Evolutionary conservation across 169 alveolate genomes (phyloP).

Genomic region (Plasmodium fragile): DNA sequence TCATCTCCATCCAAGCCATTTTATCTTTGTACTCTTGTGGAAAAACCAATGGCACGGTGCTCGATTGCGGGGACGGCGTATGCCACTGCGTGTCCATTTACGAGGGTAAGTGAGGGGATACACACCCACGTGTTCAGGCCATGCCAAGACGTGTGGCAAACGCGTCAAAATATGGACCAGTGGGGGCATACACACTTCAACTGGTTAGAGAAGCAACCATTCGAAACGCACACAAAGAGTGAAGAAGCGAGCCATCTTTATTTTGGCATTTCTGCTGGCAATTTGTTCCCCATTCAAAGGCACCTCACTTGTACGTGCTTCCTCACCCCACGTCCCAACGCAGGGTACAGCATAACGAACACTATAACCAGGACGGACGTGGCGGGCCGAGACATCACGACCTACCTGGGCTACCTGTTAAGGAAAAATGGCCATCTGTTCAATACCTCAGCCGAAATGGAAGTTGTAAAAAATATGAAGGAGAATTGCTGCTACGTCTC

Average conservation of each 20-base stretch:
- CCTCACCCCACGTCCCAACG: background rate
- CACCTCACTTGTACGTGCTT: background rate
- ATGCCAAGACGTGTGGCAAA: conserved; percentile 47
- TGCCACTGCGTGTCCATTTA: conserved; percentile 88
- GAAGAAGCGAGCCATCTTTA: background rate
- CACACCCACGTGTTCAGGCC: conserved; percentile 11
- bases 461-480: conserved; percentile 82
- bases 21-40: conserved; percentile 87
- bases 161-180: conserved; percentile 10
- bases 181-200: background rate
- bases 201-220: background rate
- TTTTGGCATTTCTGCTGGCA: background rate
- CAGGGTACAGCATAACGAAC: conserved; percentile 64
- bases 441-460: conserved; percentile 81
- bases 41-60: conserved; percentile 88
- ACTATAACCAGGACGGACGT: conserved; percentile 78
- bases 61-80: conserved; percentile 88
- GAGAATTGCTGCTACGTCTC: conserved; percentile 83
- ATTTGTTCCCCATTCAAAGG: background rate
- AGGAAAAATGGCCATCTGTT: conserved; percentile 79
- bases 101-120: conserved; percentile 75
- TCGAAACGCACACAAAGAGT: background rate
- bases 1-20: conserved; percentile 84
- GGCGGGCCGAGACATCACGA: conserved; percentile 83
- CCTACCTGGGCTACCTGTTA: conserved; percentile 77